Evolutionary conservation across 371 early-diverging fungal species (phyloP).

Genomic region (Syncephalastrum contaminatum): DNA sequence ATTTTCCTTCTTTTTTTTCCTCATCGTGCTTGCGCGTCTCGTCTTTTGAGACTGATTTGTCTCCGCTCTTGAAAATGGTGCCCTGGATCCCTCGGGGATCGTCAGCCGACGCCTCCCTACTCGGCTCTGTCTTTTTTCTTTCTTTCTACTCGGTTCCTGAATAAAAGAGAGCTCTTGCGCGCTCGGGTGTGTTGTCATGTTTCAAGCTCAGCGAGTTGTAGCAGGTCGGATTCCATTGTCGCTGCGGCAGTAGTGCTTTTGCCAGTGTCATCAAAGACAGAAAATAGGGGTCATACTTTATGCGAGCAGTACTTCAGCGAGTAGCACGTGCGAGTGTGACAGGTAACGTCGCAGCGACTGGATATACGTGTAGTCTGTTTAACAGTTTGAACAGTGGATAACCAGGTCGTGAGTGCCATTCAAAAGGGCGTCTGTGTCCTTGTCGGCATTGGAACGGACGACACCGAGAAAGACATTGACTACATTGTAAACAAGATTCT

Average conservation of each 20-base stretch:
- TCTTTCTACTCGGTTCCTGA: no score
- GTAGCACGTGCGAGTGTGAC: conserved; percentile 21
- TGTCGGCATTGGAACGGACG: conserved; percentile 71
- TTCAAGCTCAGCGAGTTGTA: background rate
- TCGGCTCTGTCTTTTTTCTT: no score
- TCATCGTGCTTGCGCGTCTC: no score
- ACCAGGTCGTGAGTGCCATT: conserved; percentile 67
- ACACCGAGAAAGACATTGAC: conserved; percentile 73
- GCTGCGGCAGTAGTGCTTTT: background rate
- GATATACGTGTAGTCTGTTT: background rate
- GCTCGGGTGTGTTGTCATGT: background rate
- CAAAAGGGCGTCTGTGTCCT: conserved; percentile 75
- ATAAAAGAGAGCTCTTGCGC: no score
- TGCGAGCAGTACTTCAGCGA: conserved; percentile 20
- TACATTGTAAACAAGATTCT: conserved; percentile 74
- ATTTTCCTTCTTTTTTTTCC: no score
- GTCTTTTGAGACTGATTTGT: no score
- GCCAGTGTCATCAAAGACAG: no score
- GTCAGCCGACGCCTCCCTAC: no score
- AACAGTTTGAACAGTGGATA: conserved; percentile 48
- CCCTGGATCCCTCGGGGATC: no score
- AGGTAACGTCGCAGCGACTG: conserved; percentile 1
- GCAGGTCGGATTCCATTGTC: background rate
- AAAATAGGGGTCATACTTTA: background rate
- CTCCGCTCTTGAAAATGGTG: no score